phyloP scores from a whole-genome alignment of 192 early-diverging fungal species.

The Coemansia sp. region DNA sequence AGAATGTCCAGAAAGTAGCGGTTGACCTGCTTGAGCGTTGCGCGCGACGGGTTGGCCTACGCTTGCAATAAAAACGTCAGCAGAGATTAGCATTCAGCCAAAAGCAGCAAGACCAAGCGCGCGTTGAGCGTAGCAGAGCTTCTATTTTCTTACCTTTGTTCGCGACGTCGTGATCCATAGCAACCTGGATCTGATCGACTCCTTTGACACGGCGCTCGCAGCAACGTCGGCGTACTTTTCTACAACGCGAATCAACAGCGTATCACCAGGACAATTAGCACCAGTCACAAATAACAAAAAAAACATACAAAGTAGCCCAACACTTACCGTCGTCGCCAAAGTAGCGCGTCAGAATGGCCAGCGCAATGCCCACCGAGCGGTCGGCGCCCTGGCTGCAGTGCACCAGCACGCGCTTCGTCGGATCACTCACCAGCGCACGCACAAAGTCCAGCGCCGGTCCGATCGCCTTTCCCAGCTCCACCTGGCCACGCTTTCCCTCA shows the following conservation, averaged over 20 bases:
- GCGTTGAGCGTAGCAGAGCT: not conserved
- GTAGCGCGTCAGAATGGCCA: constrained; percentile 62
- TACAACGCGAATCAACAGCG: no score
- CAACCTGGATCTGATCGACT: constrained; percentile 61
- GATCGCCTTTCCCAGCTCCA: constrained; percentile 58
- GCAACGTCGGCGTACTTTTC: not conserved
- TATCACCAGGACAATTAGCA: no score
- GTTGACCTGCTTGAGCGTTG: constrained; percentile 76
- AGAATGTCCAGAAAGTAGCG: constrained; percentile 55
- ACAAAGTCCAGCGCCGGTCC: constrained; percentile 58
- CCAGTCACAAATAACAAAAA: no score
- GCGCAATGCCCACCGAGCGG: constrained; percentile 73
- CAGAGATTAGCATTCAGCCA: not conserved
- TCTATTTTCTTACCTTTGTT: constrained; percentile 43
- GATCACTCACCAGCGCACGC: constrained; percentile 24
- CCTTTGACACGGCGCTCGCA: constrained; percentile 49
- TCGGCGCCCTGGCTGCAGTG: constrained; percentile 83
- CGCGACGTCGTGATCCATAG: constrained; percentile 65
- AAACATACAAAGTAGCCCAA: no score
- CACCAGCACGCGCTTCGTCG: constrained; percentile 56
- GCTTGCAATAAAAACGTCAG: not conserved
- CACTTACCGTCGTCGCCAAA: constrained; percentile 54
- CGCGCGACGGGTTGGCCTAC: constrained; percentile 68
- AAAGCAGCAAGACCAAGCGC: no score
- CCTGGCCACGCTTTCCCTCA: constrained; percentile 86